Percentiles rank a stretch among this genome's conserved stretches.
Conservation (phyloP, 768 basidiomycete genomes). For the Auricularia heimuer region DNA sequence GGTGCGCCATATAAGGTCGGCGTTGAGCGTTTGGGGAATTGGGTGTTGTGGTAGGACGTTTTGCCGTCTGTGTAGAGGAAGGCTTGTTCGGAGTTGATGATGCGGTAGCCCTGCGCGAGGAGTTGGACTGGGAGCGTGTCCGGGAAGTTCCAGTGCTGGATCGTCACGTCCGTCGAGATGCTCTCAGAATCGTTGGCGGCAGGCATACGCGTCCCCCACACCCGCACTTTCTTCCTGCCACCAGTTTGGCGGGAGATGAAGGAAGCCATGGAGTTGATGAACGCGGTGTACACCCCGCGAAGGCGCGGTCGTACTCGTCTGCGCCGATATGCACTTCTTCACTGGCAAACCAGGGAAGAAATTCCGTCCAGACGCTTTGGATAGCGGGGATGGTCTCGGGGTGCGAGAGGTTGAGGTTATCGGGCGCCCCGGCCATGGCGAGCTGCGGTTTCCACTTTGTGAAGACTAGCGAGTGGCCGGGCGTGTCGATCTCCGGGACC, state of each 20-base stretch:
- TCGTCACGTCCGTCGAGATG: constrained; percentile 31
- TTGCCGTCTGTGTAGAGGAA: constrained; percentile 32
- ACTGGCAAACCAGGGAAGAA: constrained; percentile 30
- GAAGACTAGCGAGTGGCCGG: constrained; percentile 35
- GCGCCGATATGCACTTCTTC: constrained; percentile 37
- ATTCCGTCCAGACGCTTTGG: constrained; percentile 33
- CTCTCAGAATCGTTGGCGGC: constrained; percentile 19
- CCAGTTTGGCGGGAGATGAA: constrained; percentile 20
- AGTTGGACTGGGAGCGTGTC: constrained; percentile 25
- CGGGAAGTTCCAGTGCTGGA: constrained; percentile 36
- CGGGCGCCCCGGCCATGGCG: constrained; percentile 25
- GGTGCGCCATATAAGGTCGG: constrained; percentile 19
- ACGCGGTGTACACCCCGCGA: constrained; percentile 33
- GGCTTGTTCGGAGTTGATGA: constrained; percentile 27
- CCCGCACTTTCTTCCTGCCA: constrained; percentile 29
- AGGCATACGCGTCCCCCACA: constrained; percentile 35
- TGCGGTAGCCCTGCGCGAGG: constrained; percentile 24
- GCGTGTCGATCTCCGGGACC: constrained; percentile 35
- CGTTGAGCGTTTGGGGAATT: constrained; percentile 26
- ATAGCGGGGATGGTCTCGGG: constrained; percentile 35
- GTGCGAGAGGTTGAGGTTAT: constrained; percentile 29
- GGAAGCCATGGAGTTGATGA: constrained; percentile 33
- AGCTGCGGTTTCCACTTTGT: constrained; percentile 38
- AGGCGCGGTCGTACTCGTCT: constrained; percentile 29
- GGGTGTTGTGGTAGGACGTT: constrained; percentile 17